These are phyloP conservation scores for Phytophthora brassicae DNA, from an alignment of 352 stramenopile species.

Conservation along the genomic window DNA sequence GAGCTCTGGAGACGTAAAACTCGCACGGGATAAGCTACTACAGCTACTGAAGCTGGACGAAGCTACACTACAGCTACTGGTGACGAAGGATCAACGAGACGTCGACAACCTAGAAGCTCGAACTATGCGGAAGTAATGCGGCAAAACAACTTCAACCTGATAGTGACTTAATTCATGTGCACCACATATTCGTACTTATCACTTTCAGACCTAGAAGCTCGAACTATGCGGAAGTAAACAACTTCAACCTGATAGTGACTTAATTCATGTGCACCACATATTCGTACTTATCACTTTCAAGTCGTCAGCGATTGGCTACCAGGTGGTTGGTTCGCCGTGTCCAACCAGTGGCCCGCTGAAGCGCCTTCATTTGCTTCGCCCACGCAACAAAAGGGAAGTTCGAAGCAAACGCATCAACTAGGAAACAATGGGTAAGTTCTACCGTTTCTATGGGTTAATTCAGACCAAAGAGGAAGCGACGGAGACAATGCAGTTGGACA, in stretches of 20 bases:
- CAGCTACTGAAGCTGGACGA: conserved; percentile 56
- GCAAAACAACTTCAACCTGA: conserved; percentile 12
- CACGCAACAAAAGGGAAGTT: conserved; percentile 68
- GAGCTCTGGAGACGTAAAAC: conserved; percentile 33
- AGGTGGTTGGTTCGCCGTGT: conserved; percentile 10
- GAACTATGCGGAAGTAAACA: too few species aligned
- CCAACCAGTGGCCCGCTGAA: conserved; percentile 42
- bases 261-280: too few species aligned
- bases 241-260: too few species aligned
- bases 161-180: too few species aligned
- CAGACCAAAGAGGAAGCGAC: too few species aligned
- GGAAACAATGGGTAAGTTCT: conserved; percentile 66
- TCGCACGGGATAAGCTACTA: conserved; percentile 40
- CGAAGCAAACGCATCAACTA: conserved; percentile 63
- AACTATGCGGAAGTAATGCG: conserved; percentile 22
- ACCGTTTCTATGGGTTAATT: too few species aligned
- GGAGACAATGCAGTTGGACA: too few species aligned
- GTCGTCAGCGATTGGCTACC: neutral
- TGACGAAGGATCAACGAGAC: conserved; percentile 50
- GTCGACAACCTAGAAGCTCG: too few species aligned
- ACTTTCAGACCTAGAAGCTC: too few species aligned
- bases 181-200: too few species aligned
- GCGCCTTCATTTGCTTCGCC: conserved; percentile 31
- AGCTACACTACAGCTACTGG: conserved; percentile 62
- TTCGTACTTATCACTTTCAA: too few species aligned